A percentile compares a stretch with the other conserved stretches of the same genome.
Conservation (phyloP, 1,139 yeast species). For the Suhomyces panamericanus region DNA sequence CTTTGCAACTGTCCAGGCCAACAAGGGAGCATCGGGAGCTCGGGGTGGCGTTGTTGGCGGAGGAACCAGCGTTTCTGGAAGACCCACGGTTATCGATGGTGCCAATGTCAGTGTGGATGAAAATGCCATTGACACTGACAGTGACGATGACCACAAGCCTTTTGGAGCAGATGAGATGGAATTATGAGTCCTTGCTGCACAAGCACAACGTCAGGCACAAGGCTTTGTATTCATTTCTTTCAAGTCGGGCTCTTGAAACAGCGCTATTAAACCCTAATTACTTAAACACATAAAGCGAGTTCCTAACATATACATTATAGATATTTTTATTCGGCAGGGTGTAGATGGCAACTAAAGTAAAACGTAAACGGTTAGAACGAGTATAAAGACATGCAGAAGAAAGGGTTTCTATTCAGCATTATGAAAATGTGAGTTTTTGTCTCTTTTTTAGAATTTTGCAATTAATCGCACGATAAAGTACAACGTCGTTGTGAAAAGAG, state of each 20-base stretch:
- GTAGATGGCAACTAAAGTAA: not conserved
- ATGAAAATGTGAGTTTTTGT: too few relatives aligned
- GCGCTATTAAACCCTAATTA: not conserved
- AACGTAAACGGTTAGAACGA: too few relatives aligned
- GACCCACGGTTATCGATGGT: slow-evolving; percentile 11
- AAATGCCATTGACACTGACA: slow-evolving; percentile 45
- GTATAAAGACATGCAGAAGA: too few relatives aligned
- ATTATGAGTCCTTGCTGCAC: slow-evolving; percentile 29
- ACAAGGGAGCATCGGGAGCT: slow-evolving; percentile 7
- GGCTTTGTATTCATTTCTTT: too few relatives aligned
- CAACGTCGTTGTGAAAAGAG: too few relatives aligned
- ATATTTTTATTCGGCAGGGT: not conserved
- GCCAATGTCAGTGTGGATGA: slow-evolving; percentile 28
- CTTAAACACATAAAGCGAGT: not conserved
- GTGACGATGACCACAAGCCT: slow-evolving; percentile 51
- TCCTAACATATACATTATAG: not conserved
- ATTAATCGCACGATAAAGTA: too few relatives aligned
- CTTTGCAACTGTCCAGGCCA: slow-evolving; percentile 5
- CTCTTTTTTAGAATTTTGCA: too few relatives aligned
- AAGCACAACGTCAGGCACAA: too few relatives aligned
- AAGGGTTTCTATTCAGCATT: too few relatives aligned
- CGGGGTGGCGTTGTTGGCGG: slow-evolving; percentile 13
- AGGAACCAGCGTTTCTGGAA: slow-evolving; percentile 6
- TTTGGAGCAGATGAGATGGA: slow-evolving; percentile 74
- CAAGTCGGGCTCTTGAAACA: too few relatives aligned